phyloP scores from a whole-genome alignment of 2,329 filamentous ascomycete genomes.

The Xylariomycetidae sp. region DNA sequence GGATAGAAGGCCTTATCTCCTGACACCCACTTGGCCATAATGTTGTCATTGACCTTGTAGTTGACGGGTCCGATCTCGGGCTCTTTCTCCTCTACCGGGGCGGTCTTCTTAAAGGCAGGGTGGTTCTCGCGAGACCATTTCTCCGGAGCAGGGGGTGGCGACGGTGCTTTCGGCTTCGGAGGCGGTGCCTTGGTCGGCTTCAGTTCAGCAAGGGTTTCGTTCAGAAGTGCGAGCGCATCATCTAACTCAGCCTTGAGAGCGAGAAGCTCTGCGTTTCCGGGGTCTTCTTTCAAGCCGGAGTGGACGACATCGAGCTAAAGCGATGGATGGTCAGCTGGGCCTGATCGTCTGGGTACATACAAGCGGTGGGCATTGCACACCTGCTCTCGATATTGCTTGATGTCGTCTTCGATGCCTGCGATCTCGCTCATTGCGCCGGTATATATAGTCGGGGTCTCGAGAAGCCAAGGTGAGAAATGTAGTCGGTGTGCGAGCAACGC shows the following conservation, averaged over 20 bases:
- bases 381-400: constrained; percentile 51
- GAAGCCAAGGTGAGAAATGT: not conserved
- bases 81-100: constrained; percentile 45
- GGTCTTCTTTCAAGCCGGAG: constrained; percentile 70
- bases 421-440: too few relatives aligned
- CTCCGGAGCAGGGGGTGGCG: constrained; percentile 51
- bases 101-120: constrained; percentile 63
- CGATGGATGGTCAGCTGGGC: constrained; percentile 5
- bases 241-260: constrained; percentile 75
- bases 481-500: not conserved
- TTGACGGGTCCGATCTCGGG: constrained; percentile 43
- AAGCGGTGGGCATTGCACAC: constrained; percentile 29
- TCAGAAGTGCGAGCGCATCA: constrained; percentile 71
- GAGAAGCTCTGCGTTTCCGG: constrained; percentile 72
- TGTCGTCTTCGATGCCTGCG: constrained; percentile 44
- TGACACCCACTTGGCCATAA: constrained; percentile 84
- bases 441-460: constrained; percentile 25
- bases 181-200: constrained; percentile 52
- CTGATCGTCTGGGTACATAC: not conserved
- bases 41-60: constrained; percentile 83
- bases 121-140: constrained; percentile 80
- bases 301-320: constrained; percentile 70
- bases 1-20: constrained; percentile 89
- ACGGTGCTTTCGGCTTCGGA: constrained; percentile 33
- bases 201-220: constrained; percentile 76